Evolutionary conservation across 495 filamentous ascomycete species (phyloP).

Genomic region (Penicillium herquei): DNA sequence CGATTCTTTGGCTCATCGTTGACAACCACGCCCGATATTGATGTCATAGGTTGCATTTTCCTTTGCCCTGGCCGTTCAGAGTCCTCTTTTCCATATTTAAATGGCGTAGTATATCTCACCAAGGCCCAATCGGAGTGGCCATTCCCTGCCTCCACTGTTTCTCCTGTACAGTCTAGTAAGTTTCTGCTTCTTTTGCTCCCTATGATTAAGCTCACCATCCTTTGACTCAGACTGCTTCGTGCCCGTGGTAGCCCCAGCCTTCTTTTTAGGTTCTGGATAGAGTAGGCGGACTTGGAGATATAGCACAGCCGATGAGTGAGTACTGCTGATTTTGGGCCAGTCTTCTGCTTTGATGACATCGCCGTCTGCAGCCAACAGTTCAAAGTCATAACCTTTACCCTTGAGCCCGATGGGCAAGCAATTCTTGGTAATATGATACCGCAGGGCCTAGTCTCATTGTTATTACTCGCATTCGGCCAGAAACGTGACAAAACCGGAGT

Average conservation of each 20-base stretch:
- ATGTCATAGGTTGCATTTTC: not conserved
- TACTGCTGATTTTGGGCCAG: not conserved
- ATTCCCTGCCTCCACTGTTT: not conserved
- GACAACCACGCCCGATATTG: not conserved
- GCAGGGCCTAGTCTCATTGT: not conserved
- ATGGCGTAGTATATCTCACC: not conserved
- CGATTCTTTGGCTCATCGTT: not conserved
- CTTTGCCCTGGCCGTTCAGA: not conserved
- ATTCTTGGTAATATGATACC: not conserved
- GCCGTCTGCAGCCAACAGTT: not conserved
- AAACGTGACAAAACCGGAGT: not conserved
- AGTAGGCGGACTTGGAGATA: not conserved
- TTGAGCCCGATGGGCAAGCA: not conserved
- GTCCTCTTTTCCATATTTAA: not conserved
- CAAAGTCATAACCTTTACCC: not conserved
- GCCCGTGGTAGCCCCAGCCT: not conserved
- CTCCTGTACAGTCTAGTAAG: not conserved
- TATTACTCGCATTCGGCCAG: not conserved
- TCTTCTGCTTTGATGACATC: not conserved
- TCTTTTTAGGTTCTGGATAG: not conserved
- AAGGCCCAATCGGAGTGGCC: not conserved
- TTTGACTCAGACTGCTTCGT: not conserved
- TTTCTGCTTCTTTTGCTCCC: not conserved
- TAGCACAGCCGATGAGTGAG: not conserved
- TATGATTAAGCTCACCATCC: not conserved